Evolutionary conservation across 257 asterid species (phyloP).

Genomic region (Jacaranda copaia): DNA sequence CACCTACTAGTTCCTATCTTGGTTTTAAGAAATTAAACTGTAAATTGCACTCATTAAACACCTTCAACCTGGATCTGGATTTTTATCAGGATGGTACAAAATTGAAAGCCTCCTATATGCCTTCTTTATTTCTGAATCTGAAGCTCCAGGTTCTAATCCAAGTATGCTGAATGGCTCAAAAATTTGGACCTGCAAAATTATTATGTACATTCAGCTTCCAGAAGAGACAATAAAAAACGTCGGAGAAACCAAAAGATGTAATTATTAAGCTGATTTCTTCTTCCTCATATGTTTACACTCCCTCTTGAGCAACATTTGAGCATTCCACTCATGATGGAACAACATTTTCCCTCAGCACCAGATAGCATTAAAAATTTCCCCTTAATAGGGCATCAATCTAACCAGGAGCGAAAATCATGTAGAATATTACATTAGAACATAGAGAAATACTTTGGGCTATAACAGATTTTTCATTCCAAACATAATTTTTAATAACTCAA

Average conservation of each 20-base stretch:
- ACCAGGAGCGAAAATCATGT: background rate
- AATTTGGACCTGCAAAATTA: constrained; percentile 61
- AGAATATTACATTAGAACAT: background rate
- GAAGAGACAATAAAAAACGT: constrained; percentile 30
- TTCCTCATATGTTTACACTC: background rate
- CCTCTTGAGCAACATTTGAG: constrained; percentile 21
- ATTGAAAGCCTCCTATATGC: constrained; percentile 97
- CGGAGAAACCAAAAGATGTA: constrained; percentile 5
- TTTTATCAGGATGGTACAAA: constrained; percentile 98
- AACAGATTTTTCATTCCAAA: constrained; percentile 17
- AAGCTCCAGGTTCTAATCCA: constrained; percentile 89
- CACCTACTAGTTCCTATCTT: constrained; percentile 23
- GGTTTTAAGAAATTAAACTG: constrained; percentile 22
- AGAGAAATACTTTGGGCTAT: background rate
- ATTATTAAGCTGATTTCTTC: constrained; percentile 1
- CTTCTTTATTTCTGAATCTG: constrained; percentile 95
- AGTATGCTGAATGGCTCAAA: constrained; percentile 97
- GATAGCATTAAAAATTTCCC: background rate
- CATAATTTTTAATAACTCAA: constrained; percentile 15
- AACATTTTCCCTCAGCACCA: constrained; percentile 5
- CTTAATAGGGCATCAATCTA: background rate
- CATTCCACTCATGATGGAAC: constrained; percentile 16
- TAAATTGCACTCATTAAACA: constrained; percentile 48
- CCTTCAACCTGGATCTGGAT: constrained; percentile 99
- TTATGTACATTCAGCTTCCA: constrained; percentile 18